phyloP scores from a whole-genome alignment of 2,329 filamentous ascomycete species.

The Rhinocladiella similis region DNA sequence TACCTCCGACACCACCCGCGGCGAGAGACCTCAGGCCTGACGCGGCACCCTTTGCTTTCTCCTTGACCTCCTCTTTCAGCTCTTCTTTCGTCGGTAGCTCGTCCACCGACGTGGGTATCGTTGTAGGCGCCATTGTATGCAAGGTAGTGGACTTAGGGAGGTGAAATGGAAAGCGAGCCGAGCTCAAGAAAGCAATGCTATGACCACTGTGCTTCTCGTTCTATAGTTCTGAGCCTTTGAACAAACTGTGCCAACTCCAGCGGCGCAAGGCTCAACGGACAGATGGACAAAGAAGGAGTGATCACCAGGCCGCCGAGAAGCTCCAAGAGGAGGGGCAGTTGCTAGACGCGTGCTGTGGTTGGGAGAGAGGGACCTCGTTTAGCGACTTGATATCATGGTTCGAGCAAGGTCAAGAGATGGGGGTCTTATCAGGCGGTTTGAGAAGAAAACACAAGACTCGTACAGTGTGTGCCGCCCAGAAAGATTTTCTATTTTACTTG shows the following conservation, averaged over 20 bases:
- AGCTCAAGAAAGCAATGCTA: neutral
- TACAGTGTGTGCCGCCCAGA: too few species aligned
- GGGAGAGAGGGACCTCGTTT: neutral
- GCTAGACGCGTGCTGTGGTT: neutral
- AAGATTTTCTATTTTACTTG: neutral
- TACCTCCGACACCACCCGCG: conserved; percentile 87
- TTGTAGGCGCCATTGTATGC: conserved; percentile 23
- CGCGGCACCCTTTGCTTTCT: conserved; percentile 53
- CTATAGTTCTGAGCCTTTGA: too few species aligned
- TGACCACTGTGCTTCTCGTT: neutral
- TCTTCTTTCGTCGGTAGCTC: conserved; percentile 43
- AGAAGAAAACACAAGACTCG: too few species aligned
- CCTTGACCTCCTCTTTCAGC: conserved; percentile 54
- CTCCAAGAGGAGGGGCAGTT: conserved; percentile 9
- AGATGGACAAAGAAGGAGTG: conserved; percentile 9
- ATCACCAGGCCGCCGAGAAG: conserved; percentile 11
- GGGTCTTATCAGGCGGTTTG: too few species aligned
- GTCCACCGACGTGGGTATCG: conserved; percentile 28
- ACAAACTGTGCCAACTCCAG: too few species aligned
- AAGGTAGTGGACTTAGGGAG: neutral
- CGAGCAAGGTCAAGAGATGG: neutral
- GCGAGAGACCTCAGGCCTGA: conserved; percentile 76
- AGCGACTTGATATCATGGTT: conserved; percentile 10
- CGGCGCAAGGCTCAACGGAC: conserved; percentile 1
- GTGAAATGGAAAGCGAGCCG: neutral